These are phyloP conservation scores for Aspergillus costaricaensis DNA, from an alignment of 2,329 filamentous ascomycete species.

Conservation along the genomic window DNA sequence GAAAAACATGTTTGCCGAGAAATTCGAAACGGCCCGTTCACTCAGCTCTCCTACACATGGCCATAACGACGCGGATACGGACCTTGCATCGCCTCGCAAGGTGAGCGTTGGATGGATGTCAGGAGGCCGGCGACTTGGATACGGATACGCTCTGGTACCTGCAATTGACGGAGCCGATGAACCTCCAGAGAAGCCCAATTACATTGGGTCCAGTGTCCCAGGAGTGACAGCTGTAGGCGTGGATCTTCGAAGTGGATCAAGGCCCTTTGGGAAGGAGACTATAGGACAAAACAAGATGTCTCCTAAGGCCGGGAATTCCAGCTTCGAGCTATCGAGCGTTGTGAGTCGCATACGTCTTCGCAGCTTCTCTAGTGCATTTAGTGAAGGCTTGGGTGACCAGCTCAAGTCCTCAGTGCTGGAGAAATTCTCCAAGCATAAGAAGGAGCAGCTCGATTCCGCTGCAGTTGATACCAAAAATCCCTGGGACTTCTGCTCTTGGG, in stretches of 20 bases:
- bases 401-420: slow-evolving; percentile 23
- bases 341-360: slow-evolving; percentile 16
- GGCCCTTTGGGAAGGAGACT: not conserved
- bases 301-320: slow-evolving; percentile 11
- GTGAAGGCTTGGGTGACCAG: slow-evolving; percentile 14
- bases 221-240: not conserved
- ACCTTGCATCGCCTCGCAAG: slow-evolving; percentile 28
- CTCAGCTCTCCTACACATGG: slow-evolving; percentile 3
- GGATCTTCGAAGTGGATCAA: not conserved
- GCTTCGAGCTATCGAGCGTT: slow-evolving; percentile 16
- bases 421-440: slow-evolving; percentile 18
- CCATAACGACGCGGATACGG: slow-evolving; percentile 1
- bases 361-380: slow-evolving; percentile 16
- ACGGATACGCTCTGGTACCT: slow-evolving; percentile 41
- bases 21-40: slow-evolving; percentile 27
- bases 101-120: slow-evolving; percentile 48
- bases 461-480: slow-evolving; percentile 9
- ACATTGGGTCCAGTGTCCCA: not conserved
- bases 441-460: slow-evolving; percentile 5
- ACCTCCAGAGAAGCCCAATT: not conserved
- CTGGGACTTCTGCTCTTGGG: slow-evolving; percentile 21
- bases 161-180: slow-evolving; percentile 22
- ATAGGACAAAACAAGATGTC: not conserved
- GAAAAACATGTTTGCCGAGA: slow-evolving; percentile 38
- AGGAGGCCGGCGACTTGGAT: slow-evolving; percentile 42